These are phyloP conservation scores for Pittosporum tobira DNA, from an alignment of 129 eudicot genomes.

Conservation along the genomic window DNA sequence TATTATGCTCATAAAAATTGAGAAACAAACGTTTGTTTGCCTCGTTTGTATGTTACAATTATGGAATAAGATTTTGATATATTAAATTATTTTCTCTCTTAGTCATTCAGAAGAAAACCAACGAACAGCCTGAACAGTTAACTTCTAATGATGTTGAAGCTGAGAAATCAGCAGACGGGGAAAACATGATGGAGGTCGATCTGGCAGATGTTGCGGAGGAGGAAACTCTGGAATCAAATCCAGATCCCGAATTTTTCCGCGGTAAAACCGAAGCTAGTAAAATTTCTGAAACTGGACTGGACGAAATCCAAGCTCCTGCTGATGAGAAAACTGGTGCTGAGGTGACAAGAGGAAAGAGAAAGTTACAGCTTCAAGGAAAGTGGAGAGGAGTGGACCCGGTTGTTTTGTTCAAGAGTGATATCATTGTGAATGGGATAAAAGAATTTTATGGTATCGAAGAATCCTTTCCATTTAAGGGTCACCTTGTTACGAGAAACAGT, in stretches of 20 bases:
- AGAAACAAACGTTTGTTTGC: no score
- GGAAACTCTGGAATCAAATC: conserved; percentile 13
- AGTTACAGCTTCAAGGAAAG: conserved; percentile 86
- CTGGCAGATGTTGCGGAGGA: conserved; percentile 20
- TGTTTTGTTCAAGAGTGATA: conserved; percentile 59
- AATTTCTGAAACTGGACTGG: conserved; percentile 23
- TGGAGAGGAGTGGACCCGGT: conserved; percentile 98
- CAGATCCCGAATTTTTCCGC: conserved; percentile 19
- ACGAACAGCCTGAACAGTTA: conserved; percentile 14
- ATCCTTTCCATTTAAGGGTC: conserved; percentile 58
- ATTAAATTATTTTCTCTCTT: conserved; percentile 16
- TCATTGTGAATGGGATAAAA: conserved; percentile 47
- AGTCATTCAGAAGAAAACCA: conserved; percentile 47
- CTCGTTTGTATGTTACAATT: no score
- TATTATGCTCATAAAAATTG: not conserved
- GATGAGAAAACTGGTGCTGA: conserved; percentile 31
- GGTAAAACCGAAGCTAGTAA: conserved; percentile 37
- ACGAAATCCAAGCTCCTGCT: conserved; percentile 21
- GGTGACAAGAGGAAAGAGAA: conserved; percentile 55
- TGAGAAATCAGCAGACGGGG: conserved; percentile 20
- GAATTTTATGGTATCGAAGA: conserved; percentile 83
- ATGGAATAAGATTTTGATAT: not conserved
- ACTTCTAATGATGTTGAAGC: conserved; percentile 16
- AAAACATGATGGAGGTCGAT: conserved; percentile 23
- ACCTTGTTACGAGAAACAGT: conserved; percentile 69